Conservation (phyloP, 1,284 basidiomycete genomes). For the Heterobasidion occidentale region DNA sequence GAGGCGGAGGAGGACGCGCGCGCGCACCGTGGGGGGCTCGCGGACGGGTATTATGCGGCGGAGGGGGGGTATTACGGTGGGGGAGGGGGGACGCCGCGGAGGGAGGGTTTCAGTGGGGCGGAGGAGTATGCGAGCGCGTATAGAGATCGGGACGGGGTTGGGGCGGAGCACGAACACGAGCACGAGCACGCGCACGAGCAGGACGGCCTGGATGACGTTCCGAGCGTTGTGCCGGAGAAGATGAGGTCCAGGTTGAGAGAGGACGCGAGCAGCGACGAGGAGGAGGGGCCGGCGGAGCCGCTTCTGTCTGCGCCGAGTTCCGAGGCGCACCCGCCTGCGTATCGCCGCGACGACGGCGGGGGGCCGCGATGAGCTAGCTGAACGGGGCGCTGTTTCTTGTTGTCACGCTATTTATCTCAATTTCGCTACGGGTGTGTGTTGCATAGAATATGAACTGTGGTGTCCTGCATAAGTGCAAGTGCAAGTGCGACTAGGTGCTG, state of each 20-base stretch:
- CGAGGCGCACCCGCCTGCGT: background rate
- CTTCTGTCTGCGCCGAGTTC: background rate
- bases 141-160: no score
- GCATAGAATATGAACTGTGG: background rate
- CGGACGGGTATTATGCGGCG: no score
- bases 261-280: background rate
- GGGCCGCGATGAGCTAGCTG: background rate
- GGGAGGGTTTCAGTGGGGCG: no score
- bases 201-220: conserved; percentile 5
- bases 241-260: background rate
- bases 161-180: no score
- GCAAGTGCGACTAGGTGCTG: background rate
- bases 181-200: background rate
- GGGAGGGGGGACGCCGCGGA: no score
- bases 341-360: background rate
- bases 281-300: background rate
- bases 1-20: no score
- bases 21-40: no score
- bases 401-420: background rate
- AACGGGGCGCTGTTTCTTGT: background rate
- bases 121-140: no score
- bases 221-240: background rate
- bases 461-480: background rate
- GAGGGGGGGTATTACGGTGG: no score
- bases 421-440: background rate